Percentiles rank a stretch among this genome's conserved stretches.
These are phyloP conservation scores for Xylariaceae sp. DNA, from an alignment of 2,329 filamentous ascomycete genomes.

Conservation along the genomic window DNA sequence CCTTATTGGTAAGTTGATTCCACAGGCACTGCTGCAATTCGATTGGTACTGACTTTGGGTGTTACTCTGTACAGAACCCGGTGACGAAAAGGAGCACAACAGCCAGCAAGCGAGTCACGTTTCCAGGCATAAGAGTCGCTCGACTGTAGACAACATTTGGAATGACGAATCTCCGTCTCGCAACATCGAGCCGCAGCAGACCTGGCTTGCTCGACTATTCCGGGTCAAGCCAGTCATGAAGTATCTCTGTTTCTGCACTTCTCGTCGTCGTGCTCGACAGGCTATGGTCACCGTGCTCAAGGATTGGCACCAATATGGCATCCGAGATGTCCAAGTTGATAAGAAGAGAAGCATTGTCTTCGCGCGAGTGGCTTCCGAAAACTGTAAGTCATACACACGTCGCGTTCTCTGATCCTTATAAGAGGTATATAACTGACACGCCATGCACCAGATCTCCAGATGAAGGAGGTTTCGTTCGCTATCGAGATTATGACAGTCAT, in stretches of 20 bases:
- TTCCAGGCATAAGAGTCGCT: constrained; percentile 19
- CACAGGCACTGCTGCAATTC: neutral
- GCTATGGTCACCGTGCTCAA: constrained; percentile 70
- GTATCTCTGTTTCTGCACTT: constrained; percentile 68
- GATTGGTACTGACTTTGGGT: constrained; percentile 16
- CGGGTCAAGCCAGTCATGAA: constrained; percentile 77
- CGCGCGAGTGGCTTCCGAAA: constrained; percentile 67
- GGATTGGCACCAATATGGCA: constrained; percentile 78
- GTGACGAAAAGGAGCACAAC: constrained; percentile 30
- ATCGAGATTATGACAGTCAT: constrained; percentile 84
- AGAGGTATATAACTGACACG: constrained; percentile 10
- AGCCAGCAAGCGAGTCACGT: constrained; percentile 25
- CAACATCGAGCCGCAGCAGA: constrained; percentile 65
- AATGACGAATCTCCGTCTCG: constrained; percentile 32
- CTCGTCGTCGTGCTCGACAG: constrained; percentile 67
- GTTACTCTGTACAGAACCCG: constrained; percentile 26
- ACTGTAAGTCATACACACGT: constrained; percentile 55
- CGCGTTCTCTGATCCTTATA: too few relatives aligned
- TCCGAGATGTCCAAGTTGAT: constrained; percentile 72
- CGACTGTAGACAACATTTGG: constrained; percentile 20
- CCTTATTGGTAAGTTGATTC: constrained; percentile 38
- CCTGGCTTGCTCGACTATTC: constrained; percentile 85
- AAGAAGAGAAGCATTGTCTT: constrained; percentile 75
- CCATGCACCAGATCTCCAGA: constrained; percentile 56
- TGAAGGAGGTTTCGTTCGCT: constrained; percentile 85